These are phyloP conservation scores for Xylaria venustula DNA, from an alignment of 495 filamentous ascomycete genomes.

Conservation along the genomic window DNA sequence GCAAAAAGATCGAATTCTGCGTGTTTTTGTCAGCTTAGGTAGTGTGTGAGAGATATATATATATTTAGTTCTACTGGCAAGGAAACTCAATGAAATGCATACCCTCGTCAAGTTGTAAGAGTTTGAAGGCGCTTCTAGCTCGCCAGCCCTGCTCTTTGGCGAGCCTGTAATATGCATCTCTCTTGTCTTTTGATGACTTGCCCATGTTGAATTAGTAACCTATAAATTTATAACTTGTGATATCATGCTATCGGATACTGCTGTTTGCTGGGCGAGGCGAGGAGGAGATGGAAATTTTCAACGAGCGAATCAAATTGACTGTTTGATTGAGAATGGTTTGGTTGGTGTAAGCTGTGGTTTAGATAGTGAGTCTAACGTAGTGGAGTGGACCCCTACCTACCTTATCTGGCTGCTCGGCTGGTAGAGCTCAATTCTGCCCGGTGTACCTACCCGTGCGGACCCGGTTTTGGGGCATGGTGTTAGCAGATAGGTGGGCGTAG, in stretches of 20 bases:
- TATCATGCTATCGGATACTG: not conserved
- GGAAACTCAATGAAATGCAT: too few species aligned
- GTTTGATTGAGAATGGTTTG: not conserved
- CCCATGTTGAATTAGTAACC: constrained; percentile 61
- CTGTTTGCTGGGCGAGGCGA: not conserved
- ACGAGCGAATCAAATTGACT: constrained; percentile 6
- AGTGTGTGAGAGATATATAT: too few species aligned
- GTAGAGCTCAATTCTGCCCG: too few species aligned
- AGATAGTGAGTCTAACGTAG: too few species aligned
- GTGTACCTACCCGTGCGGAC: too few species aligned
- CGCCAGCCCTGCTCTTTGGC: constrained; percentile 99
- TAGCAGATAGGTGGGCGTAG: too few species aligned
- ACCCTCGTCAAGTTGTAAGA: constrained; percentile 90
- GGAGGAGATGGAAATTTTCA: not conserved
- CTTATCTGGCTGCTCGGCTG: too few species aligned
- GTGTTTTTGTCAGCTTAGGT: constrained; percentile 25
- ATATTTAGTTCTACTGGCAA: too few species aligned
- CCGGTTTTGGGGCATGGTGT: too few species aligned
- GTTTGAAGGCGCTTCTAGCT: constrained; percentile 92
- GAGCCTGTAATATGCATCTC: constrained; percentile 94
- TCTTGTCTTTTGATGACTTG: constrained; percentile 98
- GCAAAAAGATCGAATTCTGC: constrained; percentile 89
- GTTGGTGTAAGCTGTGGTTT: not conserved
- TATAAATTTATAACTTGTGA: not conserved
- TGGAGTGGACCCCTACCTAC: not conserved